phyloP scores from a whole-genome alignment of 306 rosid species.

The Nissolia schottii region DNA sequence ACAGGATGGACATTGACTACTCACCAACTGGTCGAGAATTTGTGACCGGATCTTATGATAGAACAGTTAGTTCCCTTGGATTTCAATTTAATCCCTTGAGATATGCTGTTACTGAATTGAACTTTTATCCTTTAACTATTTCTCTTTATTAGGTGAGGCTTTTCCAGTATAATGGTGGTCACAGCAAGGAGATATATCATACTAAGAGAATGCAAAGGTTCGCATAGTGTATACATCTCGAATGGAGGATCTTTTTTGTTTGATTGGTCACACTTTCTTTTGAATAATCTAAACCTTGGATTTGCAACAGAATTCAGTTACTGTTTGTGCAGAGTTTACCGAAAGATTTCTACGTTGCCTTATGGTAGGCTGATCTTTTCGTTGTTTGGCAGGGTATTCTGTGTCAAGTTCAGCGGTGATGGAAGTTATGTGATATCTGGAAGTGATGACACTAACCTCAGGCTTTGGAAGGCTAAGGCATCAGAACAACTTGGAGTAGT shows the following conservation, averaged over 20 bases:
- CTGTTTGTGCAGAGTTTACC: background rate
- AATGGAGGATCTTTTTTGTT: background rate
- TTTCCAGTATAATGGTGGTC: slow-evolving; percentile 86
- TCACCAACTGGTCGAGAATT: slow-evolving; percentile 98
- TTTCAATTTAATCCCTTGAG: background rate
- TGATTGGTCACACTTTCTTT: background rate
- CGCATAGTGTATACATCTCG: background rate
- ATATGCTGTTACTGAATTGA: background rate
- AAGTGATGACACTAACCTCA: slow-evolving; percentile 91
- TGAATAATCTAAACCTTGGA: background rate
- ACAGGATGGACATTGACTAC: slow-evolving; percentile 91
- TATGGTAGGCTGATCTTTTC: background rate
- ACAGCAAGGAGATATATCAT: slow-evolving; percentile 90
- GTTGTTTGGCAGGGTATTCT: slow-evolving; percentile 67
- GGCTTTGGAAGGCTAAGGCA: slow-evolving; percentile 98
- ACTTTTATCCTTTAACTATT: background rate
- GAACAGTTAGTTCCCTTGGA: slow-evolving; percentile 68
- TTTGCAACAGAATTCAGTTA: background rate
- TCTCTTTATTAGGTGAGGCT: slow-evolving; percentile 58
- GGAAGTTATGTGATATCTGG: slow-evolving; percentile 94
- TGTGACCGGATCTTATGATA: slow-evolving; percentile 97
- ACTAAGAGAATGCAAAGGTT: slow-evolving; percentile 98
- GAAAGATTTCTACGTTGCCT: background rate
- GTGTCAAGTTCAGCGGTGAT: slow-evolving; percentile 88
- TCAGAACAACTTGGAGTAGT: slow-evolving; percentile 96